phyloP scores from a whole-genome alignment of 2,329 filamentous ascomycete genomes.

The Paracorniculantispora psalliotae region DNA sequence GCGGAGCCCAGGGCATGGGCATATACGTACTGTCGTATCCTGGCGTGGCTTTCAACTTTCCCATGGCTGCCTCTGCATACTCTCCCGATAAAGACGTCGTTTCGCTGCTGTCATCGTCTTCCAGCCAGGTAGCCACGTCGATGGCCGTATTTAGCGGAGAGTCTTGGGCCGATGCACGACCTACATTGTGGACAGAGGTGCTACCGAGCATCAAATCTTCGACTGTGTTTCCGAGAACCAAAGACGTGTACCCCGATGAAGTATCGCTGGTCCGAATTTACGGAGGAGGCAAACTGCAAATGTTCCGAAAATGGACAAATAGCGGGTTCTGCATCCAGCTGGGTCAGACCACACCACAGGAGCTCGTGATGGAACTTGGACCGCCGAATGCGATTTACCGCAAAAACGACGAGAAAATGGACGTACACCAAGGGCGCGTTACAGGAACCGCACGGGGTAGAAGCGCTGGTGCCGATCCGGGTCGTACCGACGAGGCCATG shows the following conservation, averaged over 20 bases:
- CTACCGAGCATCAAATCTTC: conserved; percentile 71
- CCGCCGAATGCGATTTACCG: conserved; percentile 92
- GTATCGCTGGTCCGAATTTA: conserved; percentile 74
- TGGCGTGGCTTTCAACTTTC: conserved; percentile 88
- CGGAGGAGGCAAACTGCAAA: conserved; percentile 72
- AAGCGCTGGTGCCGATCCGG: conserved; percentile 38
- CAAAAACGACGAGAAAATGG: conserved; percentile 83
- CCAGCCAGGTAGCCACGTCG: conserved; percentile 69
- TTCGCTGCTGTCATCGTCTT: conserved; percentile 72
- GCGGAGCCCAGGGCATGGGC: conserved; percentile 51
- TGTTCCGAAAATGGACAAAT: conserved; percentile 66
- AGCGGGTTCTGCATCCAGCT: conserved; percentile 67
- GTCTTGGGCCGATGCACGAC: conserved; percentile 82
- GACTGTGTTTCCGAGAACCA: conserved; percentile 62
- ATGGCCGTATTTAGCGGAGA: conserved; percentile 90
- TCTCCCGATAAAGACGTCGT: conserved; percentile 77
- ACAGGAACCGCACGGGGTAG: conserved; percentile 46
- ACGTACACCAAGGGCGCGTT: conserved; percentile 67
- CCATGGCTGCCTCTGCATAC: conserved; percentile 68
- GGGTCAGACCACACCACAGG: conserved; percentile 85
- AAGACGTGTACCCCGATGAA: conserved; percentile 82
- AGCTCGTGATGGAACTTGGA: conserved; percentile 83
- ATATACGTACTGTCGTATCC: conserved; percentile 92
- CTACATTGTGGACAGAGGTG: conserved; percentile 68
- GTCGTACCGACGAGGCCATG: conserved; percentile 47